Evolutionary conservation across 768 basidiomycete species (phyloP).

Genomic region (Omphalotus guepiniiformis): DNA sequence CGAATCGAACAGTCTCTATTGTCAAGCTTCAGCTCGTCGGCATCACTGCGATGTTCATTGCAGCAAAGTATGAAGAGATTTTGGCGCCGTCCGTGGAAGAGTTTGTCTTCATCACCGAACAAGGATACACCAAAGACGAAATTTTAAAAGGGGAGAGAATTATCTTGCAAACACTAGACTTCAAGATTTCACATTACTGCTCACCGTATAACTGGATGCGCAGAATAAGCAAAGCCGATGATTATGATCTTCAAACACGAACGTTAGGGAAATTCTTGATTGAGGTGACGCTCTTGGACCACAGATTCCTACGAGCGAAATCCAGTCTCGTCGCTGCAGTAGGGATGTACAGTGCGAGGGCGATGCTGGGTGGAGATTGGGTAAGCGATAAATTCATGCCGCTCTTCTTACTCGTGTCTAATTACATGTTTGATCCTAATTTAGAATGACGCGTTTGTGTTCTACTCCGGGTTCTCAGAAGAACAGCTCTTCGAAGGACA

Average conservation of each 20-base stretch:
- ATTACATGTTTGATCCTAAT: too few species aligned
- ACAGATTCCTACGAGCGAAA: conserved; percentile 90
- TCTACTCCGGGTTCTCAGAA: conserved; percentile 89
- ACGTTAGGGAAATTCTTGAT: conserved; percentile 97
- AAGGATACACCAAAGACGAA: conserved; percentile 90
- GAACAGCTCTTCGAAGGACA: conserved; percentile 83
- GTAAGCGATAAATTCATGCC: conserved; percentile 55
- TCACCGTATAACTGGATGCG: conserved; percentile 99
- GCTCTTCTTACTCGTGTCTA: conserved; percentile 14
- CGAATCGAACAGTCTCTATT: conserved; percentile 80
- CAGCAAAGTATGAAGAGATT: conserved; percentile 99
- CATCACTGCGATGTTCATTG: conserved; percentile 98
- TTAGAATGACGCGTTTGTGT: conserved; percentile 88
- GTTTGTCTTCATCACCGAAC: conserved; percentile 97
- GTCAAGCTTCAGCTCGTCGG: conserved; percentile 95
- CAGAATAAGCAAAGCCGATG: conserved; percentile 96
- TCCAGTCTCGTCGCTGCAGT: conserved; percentile 93
- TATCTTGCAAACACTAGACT: conserved; percentile 91
- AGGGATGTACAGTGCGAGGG: conserved; percentile 93
- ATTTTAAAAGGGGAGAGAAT: conserved; percentile 98
- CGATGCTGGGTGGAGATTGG: conserved; percentile 95
- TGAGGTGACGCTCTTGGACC: conserved; percentile 90
- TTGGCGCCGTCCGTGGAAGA: conserved; percentile 96
- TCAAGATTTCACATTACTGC: conserved; percentile 95
- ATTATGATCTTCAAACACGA: conserved; percentile 96